These are phyloP conservation scores for Acanthamoeba culbertsoni DNA, from an alignment of 208 protist genomes.

Conservation along the genomic window DNA sequence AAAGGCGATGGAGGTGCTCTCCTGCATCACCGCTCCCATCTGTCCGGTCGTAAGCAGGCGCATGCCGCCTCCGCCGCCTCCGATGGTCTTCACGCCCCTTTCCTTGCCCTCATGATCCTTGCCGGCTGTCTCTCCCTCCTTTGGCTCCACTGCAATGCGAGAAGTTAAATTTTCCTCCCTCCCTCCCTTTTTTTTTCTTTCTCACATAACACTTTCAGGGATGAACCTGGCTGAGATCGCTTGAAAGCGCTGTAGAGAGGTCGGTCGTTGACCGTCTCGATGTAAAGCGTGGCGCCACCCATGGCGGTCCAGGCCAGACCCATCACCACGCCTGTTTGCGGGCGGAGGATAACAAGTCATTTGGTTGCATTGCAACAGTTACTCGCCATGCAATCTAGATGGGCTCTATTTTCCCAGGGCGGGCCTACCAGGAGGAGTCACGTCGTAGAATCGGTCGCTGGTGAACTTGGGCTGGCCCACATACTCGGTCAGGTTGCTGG, in stretches of 20 bases:
- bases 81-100: not conserved
- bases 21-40: slow-evolving; percentile 89
- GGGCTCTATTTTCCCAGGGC: too few relatives aligned
- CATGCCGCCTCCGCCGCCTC: not conserved
- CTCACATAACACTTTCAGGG: not conserved
- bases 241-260: not conserved
- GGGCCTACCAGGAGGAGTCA: too few relatives aligned
- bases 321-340: too few relatives aligned
- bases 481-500: too few relatives aligned
- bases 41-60: slow-evolving; percentile 75
- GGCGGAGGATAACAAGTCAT: too few relatives aligned
- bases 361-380: too few relatives aligned
- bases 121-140: not conserved
- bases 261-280: slow-evolving; percentile 72
- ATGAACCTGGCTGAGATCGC: not conserved
- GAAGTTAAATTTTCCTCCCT: not conserved
- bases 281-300: slow-evolving; percentile 81
- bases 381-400: too few relatives aligned
- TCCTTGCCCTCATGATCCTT: not conserved
- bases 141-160: not conserved
- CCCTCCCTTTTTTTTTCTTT: not conserved
- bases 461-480: too few relatives aligned
- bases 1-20: slow-evolving; percentile 84
- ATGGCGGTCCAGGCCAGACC: too few relatives aligned
- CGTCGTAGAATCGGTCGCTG: too few relatives aligned